These are phyloP conservation scores for Erodium moschatum DNA, from an alignment of 441 rosid species.

Conservation along the genomic window DNA sequence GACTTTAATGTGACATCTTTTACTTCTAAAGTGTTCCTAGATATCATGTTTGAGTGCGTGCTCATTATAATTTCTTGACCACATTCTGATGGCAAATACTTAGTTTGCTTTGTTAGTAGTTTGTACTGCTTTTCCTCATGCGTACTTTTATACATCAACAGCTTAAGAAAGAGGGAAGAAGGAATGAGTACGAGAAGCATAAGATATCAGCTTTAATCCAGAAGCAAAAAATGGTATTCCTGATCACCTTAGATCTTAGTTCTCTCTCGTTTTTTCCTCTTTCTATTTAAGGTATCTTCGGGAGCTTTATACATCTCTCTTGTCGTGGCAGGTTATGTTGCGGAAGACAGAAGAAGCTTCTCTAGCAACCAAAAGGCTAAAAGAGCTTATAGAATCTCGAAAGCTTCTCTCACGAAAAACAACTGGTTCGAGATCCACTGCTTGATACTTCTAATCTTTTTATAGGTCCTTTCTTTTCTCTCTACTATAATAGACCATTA, in stretches of 20 bases:
- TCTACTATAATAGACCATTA: background rate
- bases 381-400: slow-evolving; percentile 42
- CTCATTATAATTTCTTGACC: background rate
- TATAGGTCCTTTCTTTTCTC: slow-evolving; percentile 11
- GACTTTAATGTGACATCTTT: background rate
- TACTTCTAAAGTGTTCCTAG: background rate
- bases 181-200: slow-evolving; percentile 49
- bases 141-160: slow-evolving; percentile 24
- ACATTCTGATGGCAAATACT: background rate
- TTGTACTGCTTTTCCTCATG: background rate
- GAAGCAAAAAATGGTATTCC: slow-evolving; percentile 57
- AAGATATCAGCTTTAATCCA: slow-evolving; percentile 51
- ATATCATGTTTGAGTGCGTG: background rate
- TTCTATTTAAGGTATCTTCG: too few species aligned
- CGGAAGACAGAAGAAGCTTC: slow-evolving; percentile 65
- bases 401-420: slow-evolving; percentile 32
- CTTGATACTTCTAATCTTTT: slow-evolving; percentile 3
- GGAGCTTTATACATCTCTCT: slow-evolving; percentile 15
- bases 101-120: background rate
- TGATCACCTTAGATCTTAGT: slow-evolving; percentile 18
- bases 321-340: slow-evolving; percentile 52
- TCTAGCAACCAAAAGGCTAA: slow-evolving; percentile 47
- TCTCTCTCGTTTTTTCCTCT: slow-evolving; percentile 3
- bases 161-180: slow-evolving; percentile 80
- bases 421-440: slow-evolving; percentile 29